Conservation (phyloP, 129 eudicot genomes). For the Kitagawia praeruptora region DNA sequence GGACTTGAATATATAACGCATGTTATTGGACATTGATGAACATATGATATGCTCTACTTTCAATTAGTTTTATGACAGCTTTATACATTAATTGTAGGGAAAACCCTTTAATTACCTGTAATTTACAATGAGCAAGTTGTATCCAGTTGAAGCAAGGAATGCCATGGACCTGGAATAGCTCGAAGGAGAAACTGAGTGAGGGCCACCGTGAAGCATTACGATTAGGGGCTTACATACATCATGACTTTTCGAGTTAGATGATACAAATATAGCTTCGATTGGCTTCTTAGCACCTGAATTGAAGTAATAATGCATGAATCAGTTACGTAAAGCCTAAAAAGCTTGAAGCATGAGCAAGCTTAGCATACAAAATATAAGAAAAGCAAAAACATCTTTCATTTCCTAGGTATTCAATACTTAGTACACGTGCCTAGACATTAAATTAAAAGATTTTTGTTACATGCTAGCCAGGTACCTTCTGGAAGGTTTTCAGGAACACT, state of each 20-base stretch:
- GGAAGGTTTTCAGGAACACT: slow-evolving; percentile 35
- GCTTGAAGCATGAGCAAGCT: neutral
- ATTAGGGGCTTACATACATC: slow-evolving; percentile 56
- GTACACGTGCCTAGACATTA: too few species aligned
- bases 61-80: neutral
- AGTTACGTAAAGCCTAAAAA: slow-evolving; percentile 10
- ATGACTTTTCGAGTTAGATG: slow-evolving; percentile 47
- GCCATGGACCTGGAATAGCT: slow-evolving; percentile 71
- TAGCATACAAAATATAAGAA: neutral
- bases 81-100: neutral
- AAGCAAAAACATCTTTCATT: neutral
- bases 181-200: slow-evolving; percentile 47
- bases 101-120: slow-evolving; percentile 43
- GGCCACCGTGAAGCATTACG: slow-evolving; percentile 94
- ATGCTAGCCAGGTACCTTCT: slow-evolving; percentile 37
- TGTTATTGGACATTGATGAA: neutral
- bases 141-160: slow-evolving; percentile 77
- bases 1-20: neutral
- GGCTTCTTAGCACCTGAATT: slow-evolving; percentile 62
- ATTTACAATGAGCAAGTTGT: slow-evolving; percentile 76
- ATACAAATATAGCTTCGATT: slow-evolving; percentile 78
- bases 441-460: neutral
- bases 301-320: neutral
- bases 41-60: neutral
- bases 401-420: neutral